Base-by-base conservation (phyloP, 495 filamentous ascomycete species). In the Choiromyces venosus region DNA sequence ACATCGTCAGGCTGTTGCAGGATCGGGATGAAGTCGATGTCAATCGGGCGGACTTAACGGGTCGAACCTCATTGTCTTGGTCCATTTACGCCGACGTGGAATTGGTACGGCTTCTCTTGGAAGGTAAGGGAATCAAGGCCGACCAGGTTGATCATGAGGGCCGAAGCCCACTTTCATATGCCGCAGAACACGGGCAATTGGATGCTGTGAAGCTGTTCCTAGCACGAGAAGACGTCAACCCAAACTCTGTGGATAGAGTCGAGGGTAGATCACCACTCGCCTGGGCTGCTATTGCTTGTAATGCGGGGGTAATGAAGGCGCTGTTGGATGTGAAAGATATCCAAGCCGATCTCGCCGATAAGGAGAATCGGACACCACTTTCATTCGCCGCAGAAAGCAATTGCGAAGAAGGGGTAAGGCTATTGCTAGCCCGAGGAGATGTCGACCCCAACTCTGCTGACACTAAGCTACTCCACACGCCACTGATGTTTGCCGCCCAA, bases 201-300 rank as follows among this genome's bases (percentile, higher is more conserved):
- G 68, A 61, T 14, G 74, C 81, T 2, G 79, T 81, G 42, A 68
- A 68, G 56, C 66, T 81, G 16, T 68, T 84, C 6, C 69, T 83
- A 36, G 70, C 61, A 25, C 75, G 68, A 33, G 65, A 71, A 29
- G 77, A 71, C 39, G 71, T 77, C n/a, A 44, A 71, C 21, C 66
- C 64, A 21, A 67, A 79, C 39, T 69, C 68, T 37, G 77, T 65
- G 68, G 76, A 84, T 19, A 65, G 12, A 37, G 7, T 74, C 65
- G 72, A 76, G 25, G 78, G 79, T 37, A 40, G 4, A 40, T 84
- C 81, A 9, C 82, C 84, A 44, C 79, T 86, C 61, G 82, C 76
- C 12, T 82, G 71, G 76, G 84, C 84, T n/a, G 81, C 83, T 35
- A 74, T 71, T 67, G 72, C 71, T 29, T 83, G 83, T 7, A 78